Evolutionary conservation across 2,329 filamentous ascomycete species (phyloP).

Genomic region (Aspergillus sp.): DNA sequence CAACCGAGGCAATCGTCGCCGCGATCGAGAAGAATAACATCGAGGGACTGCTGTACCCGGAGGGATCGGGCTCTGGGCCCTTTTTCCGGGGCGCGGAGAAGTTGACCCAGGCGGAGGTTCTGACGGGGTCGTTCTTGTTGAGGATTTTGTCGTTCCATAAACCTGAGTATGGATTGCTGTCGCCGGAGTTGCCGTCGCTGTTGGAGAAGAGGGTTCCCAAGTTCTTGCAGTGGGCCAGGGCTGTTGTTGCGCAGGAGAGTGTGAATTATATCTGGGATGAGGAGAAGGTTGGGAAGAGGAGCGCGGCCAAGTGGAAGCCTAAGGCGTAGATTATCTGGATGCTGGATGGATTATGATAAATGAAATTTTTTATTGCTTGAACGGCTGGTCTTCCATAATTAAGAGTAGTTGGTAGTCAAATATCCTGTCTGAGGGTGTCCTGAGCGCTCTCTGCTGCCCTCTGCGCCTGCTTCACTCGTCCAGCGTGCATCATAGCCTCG

Average conservation of each 20-base stretch:
- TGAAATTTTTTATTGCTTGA: too few species aligned
- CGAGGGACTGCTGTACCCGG: conserved; percentile 63
- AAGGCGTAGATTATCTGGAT: background rate
- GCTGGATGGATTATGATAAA: background rate
- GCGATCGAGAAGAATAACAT: conserved; percentile 70
- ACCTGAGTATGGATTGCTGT: conserved; percentile 49
- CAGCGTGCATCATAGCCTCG: too few species aligned
- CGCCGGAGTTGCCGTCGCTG: conserved; percentile 50
- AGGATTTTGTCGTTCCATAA: conserved; percentile 58
- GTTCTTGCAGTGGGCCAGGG: conserved; percentile 67
- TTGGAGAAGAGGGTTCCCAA: conserved; percentile 60
- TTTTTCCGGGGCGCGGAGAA: conserved; percentile 65
- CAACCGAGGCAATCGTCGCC: conserved; percentile 54
- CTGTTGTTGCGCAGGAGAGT: conserved; percentile 61
- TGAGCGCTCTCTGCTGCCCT: too few species aligned
- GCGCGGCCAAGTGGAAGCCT: conserved; percentile 43
- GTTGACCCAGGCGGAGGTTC: conserved; percentile 70
- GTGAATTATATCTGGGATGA: conserved; percentile 65
- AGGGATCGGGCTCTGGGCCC: conserved; percentile 43
- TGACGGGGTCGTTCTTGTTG: conserved; percentile 59
- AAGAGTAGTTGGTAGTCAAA: too few species aligned
- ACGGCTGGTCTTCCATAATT: too few species aligned
- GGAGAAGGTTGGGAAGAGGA: conserved; percentile 43
- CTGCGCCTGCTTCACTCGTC: too few species aligned
- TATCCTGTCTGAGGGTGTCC: too few species aligned